Evolutionary conservation across 2,329 filamentous ascomycete genomes (phyloP), one percentile per base, ranked within the genome.

Genomic region (Phaeosphaeriaceae sp.): DNA sequence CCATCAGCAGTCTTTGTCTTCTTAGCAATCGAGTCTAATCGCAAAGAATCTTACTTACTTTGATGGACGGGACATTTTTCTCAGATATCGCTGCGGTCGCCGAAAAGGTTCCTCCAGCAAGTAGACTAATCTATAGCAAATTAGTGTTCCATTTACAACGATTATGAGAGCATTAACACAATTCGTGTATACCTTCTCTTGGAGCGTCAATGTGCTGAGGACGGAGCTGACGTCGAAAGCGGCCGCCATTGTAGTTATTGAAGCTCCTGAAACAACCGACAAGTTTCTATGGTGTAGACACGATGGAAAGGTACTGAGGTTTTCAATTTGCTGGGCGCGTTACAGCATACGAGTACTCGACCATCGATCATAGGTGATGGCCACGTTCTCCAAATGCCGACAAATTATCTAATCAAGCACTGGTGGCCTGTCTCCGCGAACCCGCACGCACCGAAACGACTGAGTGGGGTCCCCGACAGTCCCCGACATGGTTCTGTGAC

Each of bases 91-190:
- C 22, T 48, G 45, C 45, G 7, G 45, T 48, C 17, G 45, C 45
- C 27, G 45, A 48, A 27, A 48, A 48, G 20, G 45, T 48, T 25
- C 45, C 45, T 48, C 42, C 42, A 4, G 42, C 42, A 24, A 45
- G 42, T 7, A 45, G 19, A 21, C 42, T 22, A 13, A 45, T 45
- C 42, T 45, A 15, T 3, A 36, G 31, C 13, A 36, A 36, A 11
- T 36, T 36, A 36, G 31, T 36, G 7, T 15, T 7, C 31, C 3
- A 3, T 11, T 7, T 3, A 13, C 9, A 11, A 13, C 31, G 31
- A 31, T 31, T 11, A 11, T 31, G 25, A 5, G 25, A 36, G 7
- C 9, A 7, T 11, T 36, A 13, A 36, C 11, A 36, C 31, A 15
- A 36, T 15, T 11, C 3, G 31, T 36, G 31, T 15, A 36, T 45